Evolutionary conservation across 164 flowering plant genomes (phyloP), one percentile per base, ranked within the genome.

Genomic region (Taxillus chinensis): DNA sequence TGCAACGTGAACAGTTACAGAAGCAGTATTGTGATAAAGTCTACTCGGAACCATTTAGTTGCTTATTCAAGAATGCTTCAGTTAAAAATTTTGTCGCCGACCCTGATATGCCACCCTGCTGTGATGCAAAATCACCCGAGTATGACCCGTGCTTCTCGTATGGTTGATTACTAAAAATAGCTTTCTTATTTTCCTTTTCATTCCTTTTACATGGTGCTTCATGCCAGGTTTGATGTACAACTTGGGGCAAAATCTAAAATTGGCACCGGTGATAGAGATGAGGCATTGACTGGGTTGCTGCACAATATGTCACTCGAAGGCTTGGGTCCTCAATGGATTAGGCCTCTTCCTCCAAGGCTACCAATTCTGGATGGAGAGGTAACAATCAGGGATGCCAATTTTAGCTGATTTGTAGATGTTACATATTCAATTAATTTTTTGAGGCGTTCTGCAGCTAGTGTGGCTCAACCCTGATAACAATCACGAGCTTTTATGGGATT

Each of bases 401-500:
- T 55, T 11, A 17, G 41, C 27, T 39, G 43, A 59, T 60, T 43
- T 43, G 8, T 53, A 1, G 37, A 43, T 6, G 46, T 43, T 43
- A 43, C 46, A 1, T 59, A 57, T 66, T 69, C 66, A 39, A 42
- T 60, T 73, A 48, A 60, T 49, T 39, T 65, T 62, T 52, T 8
- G 40, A 54, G 54, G 41, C 45, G 6, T 67, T 55, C 59, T 74
- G 45, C 89, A 93, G 99, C 83, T 90, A 69, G 78, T 82, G 66
- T 95, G 97, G 97, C 83, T 95, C 55, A 87, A 86, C 73, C 93
- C 89, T 61, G 96, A 84, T 57, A 88, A 81, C 69, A 83, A 76
- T 70, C 96, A 91, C 74, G 97, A 91, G 72, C 90, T 89, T 45
- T 64, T 80, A 56, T 95, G 99, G 99, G 99, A 95, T 73, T 76